Conservation (phyloP, 2,329 filamentous ascomycete species). For the Colletotrichum sp. region DNA sequence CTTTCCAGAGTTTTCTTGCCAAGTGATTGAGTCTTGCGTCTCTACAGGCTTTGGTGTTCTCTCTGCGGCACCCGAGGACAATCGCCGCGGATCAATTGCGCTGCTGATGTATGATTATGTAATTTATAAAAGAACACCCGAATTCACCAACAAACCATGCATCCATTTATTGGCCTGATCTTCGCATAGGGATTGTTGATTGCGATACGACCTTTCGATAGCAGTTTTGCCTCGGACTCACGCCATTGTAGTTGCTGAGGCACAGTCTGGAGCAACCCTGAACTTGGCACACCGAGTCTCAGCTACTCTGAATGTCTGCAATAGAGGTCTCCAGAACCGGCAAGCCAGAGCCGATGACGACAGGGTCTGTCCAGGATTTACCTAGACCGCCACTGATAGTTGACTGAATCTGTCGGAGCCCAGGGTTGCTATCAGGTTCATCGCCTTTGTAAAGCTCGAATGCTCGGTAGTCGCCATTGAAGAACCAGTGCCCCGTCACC, state of each 20-base stretch:
- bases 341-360: constrained; percentile 43
- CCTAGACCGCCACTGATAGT: constrained; percentile 41
- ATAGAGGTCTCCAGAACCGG: constrained; percentile 26
- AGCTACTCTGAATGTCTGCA: not conserved
- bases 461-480: constrained; percentile 69
- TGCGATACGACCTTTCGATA: not conserved
- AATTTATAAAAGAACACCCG: not conserved
- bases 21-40: constrained; percentile 55
- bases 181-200: not conserved
- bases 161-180: not conserved
- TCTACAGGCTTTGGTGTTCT: not conserved
- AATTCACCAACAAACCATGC: not conserved
- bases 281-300: not conserved
- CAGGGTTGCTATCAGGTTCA: constrained; percentile 29
- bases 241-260: not conserved
- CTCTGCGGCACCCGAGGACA: not conserved
- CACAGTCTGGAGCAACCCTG: not conserved
- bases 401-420: constrained; percentile 50
- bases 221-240: not conserved
- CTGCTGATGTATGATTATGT: not conserved
- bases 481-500: constrained; percentile 60
- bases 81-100: not conserved
- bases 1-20: constrained; percentile 91
- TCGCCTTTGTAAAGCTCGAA: constrained; percentile 55
- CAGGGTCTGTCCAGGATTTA: constrained; percentile 36